Percentiles rank a stretch among this genome's conserved stretches.
These are phyloP conservation scores for Grosmannia huntii DNA, from an alignment of 2,329 filamentous ascomycete species.

Conservation along the genomic window DNA sequence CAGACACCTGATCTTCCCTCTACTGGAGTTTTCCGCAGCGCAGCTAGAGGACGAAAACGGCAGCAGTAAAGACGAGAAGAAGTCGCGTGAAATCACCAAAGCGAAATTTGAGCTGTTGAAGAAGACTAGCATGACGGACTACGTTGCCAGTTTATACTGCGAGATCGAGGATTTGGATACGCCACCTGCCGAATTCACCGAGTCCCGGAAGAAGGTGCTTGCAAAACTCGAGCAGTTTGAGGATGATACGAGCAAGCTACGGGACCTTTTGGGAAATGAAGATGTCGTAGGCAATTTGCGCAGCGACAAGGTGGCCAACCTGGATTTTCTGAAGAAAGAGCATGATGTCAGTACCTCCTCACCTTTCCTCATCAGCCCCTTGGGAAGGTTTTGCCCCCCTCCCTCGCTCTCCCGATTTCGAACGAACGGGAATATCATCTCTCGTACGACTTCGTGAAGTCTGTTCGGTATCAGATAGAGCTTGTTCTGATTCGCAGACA, in stretches of 20 bases:
- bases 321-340: slow-evolving; percentile 94
- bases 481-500: neutral
- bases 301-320: slow-evolving; percentile 96
- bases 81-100: slow-evolving; percentile 59
- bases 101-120: slow-evolving; percentile 91
- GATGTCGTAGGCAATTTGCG: slow-evolving; percentile 83
- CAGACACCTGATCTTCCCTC: slow-evolving; percentile 89
- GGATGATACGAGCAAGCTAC: slow-evolving; percentile 80
- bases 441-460: neutral
- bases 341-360: slow-evolving; percentile 56
- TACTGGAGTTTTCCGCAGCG: slow-evolving; percentile 81
- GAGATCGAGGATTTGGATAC: slow-evolving; percentile 72
- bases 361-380: neutral
- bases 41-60: slow-evolving; percentile 65
- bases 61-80: slow-evolving; percentile 35
- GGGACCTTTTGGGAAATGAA: slow-evolving; percentile 72
- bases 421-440: too few species aligned
- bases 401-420: neutral
- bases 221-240: slow-evolving; percentile 70
- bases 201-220: slow-evolving; percentile 82
- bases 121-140: slow-evolving; percentile 98
- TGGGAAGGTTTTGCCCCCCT: too few species aligned
- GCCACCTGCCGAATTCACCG: slow-evolving; percentile 71
- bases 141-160: slow-evolving; percentile 82
- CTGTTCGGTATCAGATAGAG: neutral